A percentile compares a stretch with the other conserved stretches of the same genome.
phyloP scores from a whole-genome alignment of 2,329 filamentous ascomycete species.

The Fusarium tanahbumbuense region DNA sequence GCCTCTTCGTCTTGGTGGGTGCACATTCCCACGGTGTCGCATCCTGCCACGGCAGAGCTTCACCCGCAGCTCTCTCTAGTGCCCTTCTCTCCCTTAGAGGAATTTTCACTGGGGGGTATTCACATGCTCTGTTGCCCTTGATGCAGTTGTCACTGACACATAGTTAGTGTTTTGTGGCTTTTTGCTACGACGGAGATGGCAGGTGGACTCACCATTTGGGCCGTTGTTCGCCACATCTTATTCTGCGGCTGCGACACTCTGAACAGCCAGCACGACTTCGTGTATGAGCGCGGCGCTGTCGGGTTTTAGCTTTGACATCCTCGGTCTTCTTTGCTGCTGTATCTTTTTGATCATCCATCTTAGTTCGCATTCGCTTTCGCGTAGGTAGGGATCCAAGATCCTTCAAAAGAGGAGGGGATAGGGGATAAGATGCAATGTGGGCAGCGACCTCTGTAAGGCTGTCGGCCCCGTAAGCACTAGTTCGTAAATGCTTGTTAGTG shows the following conservation, averaged over 20 bases:
- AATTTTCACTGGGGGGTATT: slow-evolving; percentile 13
- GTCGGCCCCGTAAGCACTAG: slow-evolving; percentile 12
- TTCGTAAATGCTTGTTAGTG: not conserved
- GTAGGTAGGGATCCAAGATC: not conserved
- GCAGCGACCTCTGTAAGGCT: not conserved
- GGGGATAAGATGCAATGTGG: not conserved
- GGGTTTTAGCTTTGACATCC: slow-evolving; percentile 2
- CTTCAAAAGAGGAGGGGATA: not conserved
- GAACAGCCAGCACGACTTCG: slow-evolving; percentile 19
- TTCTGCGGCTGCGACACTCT: slow-evolving; percentile 16
- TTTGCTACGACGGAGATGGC: not conserved
- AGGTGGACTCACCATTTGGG: slow-evolving; percentile 16
- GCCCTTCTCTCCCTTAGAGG: slow-evolving; percentile 18
- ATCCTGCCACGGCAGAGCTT: not conserved
- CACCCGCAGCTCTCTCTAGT: slow-evolving; percentile 8
- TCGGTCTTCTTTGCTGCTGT: not conserved
- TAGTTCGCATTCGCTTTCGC: not conserved
- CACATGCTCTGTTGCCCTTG: not conserved
- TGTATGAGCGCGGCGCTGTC: slow-evolving; percentile 17
- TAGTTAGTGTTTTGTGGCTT: not conserved
- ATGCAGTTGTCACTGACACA: slow-evolving; percentile 9
- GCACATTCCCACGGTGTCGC: not conserved
- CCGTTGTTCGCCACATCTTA: slow-evolving; percentile 22
- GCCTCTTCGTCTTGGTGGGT: not conserved
- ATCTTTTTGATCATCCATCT: not conserved